Base-by-base conservation (phyloP, 179 eudicot species). In the Gypsophila paniculata region DNA sequence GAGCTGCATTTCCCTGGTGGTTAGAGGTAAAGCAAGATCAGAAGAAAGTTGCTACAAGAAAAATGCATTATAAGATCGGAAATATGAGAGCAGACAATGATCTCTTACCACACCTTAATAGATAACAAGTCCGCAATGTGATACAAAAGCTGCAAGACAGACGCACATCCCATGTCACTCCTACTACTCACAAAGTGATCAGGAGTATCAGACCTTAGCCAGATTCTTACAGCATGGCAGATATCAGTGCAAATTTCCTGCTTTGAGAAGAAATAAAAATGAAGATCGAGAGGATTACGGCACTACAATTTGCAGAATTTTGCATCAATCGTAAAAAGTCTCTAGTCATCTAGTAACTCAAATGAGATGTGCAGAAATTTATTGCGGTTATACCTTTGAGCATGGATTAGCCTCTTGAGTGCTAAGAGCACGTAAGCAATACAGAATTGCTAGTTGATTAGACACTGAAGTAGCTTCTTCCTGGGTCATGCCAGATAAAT, bases 101-200 rank as follows among this genome's bases (percentile, higher is more conserved):
- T 60, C 25, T 51, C 68, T 73, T 68, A 65, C 58, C 59, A 66
- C 58, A 95, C 99, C 96, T 88, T 91, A 9, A 95, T 70, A 55
- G 97, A 90, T 80, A 90, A 70, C 80, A 95, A 82, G 81, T 95
- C 99, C 69, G 84, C 63, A 65, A 86, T 72, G 75, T 91, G 88
- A 78, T 86, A 86, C 74, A 90, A 78, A 81, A 92, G 71, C 74
- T 59, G 75, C 82, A 86, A 74, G 71, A 84, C 61, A 72, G 81
- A 75, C 58, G 81, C 88, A 72, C 57, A 82, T 72, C 77, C 84
- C 70, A 60, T 61, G 55, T 72, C 81, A 80, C 79, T 68, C 70
- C 68, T 65, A 44, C 77, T 79, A 72, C 73, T 65, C 60, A 75
- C 74, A 78, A 77, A 75, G 65, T 66, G 70, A 61, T 70, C 74